Conservation (phyloP, 1,284 basidiomycete species). For the Malassezia sp. region DNA sequence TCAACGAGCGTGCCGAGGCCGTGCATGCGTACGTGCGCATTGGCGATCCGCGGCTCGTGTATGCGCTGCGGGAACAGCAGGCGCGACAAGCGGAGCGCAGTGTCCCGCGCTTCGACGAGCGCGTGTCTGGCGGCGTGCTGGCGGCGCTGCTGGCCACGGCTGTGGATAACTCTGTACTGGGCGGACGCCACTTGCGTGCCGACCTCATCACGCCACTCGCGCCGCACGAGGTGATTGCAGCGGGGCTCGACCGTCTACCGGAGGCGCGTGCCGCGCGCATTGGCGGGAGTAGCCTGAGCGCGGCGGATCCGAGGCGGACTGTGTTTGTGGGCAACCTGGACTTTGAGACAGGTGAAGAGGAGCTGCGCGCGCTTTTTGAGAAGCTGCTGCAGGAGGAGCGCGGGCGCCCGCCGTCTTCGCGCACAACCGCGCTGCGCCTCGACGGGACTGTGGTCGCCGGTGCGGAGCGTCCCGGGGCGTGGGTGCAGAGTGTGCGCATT, state of each 20-base stretch:
- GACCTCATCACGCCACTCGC: conserved; percentile 34
- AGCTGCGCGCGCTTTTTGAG: conserved; percentile 77
- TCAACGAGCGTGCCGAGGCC: conserved; percentile 34
- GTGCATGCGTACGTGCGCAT: conserved; percentile 44
- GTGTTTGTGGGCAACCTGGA: conserved; percentile 88
- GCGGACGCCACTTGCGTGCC: conserved; percentile 51
- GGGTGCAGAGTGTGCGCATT: conserved; percentile 76
- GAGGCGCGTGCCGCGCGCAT: conserved; percentile 23
- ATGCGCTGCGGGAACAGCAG: neutral
- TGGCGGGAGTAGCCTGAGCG: conserved; percentile 16
- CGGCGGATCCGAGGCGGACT: conserved; percentile 54
- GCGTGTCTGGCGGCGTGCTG: conserved; percentile 51
- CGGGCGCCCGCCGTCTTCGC: conserved; percentile 49
- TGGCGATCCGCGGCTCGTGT: conserved; percentile 22
- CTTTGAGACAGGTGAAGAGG: conserved; percentile 81
- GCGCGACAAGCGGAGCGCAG: neutral
- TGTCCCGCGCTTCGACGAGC: conserved; percentile 8
- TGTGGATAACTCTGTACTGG: conserved; percentile 63
- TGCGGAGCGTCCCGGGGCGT: conserved; percentile 42
- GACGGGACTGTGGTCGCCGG: conserved; percentile 26
- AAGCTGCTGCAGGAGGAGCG: conserved; percentile 62
- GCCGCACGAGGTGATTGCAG: conserved; percentile 25
- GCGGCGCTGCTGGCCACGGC: conserved; percentile 56
- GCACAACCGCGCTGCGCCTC: conserved; percentile 6
- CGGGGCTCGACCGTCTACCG: conserved; percentile 34